phyloP scores from a whole-genome alignment of 2,329 filamentous ascomycete genomes.

The Trichoderma simmonsii region DNA sequence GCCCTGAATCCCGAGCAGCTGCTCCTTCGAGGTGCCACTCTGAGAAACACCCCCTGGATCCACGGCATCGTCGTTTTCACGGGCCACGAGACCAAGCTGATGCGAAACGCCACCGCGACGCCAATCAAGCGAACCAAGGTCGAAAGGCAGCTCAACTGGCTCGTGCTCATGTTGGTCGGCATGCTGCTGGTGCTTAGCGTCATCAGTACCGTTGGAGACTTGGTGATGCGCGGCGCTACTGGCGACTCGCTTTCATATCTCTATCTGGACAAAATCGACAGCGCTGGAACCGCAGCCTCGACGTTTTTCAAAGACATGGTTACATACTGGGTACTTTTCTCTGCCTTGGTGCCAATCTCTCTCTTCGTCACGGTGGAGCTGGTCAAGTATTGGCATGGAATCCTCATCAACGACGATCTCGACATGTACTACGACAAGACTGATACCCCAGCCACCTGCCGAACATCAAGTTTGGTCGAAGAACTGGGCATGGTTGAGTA shows the following conservation, averaged over 20 bases:
- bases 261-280: slow-evolving; percentile 59
- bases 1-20: slow-evolving; percentile 89
- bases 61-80: slow-evolving; percentile 91
- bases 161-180: slow-evolving; percentile 84
- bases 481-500: slow-evolving; percentile 98
- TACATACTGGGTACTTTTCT: slow-evolving; percentile 98
- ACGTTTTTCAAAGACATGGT: slow-evolving; percentile 93
- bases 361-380: slow-evolving; percentile 97
- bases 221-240: slow-evolving; percentile 69
- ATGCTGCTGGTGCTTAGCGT: slow-evolving; percentile 83
- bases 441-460: slow-evolving; percentile 91
- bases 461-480: slow-evolving; percentile 94
- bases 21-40: slow-evolving; percentile 83
- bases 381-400: slow-evolving; percentile 98
- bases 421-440: slow-evolving; percentile 97
- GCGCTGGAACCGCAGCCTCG: slow-evolving; percentile 53
- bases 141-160: slow-evolving; percentile 86
- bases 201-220: slow-evolving; percentile 86
- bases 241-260: slow-evolving; percentile 69
- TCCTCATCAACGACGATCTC: slow-evolving; percentile 93
- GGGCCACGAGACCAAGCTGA: slow-evolving; percentile 96
- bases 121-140: slow-evolving; percentile 98
- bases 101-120: slow-evolving; percentile 95
- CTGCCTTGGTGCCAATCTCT: slow-evolving; percentile 92
- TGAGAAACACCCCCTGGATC: slow-evolving; percentile 96